Conservation (phyloP, 1,139 yeast species). For the Debaryomycetaceae sp. region DNA sequence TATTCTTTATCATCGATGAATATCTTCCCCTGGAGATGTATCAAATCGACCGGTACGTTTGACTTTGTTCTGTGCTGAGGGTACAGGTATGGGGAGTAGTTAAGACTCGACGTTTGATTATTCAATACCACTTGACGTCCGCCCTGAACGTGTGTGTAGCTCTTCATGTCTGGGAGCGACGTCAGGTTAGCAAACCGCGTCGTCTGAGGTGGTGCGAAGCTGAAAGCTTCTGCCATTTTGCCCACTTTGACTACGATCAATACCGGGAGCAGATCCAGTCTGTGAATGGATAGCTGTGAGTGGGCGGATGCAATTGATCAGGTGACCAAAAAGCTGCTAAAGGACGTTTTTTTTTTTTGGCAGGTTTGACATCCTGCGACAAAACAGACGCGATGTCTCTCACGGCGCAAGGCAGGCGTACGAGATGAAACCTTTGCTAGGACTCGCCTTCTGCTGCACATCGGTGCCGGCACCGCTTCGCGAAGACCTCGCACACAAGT, state of each 20-base stretch:
- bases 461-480: slow-evolving; percentile 28
- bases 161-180: slow-evolving; percentile 26
- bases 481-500: slow-evolving; percentile 32
- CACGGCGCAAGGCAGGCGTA: too few relatives aligned
- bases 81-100: slow-evolving; percentile 38
- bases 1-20: slow-evolving; percentile 12
- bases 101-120: slow-evolving; percentile 29
- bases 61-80: slow-evolving; percentile 42
- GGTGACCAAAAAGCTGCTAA: not conserved
- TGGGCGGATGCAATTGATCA: too few relatives aligned
- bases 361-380: too few relatives aligned
- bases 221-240: slow-evolving; percentile 2
- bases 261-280: too few relatives aligned
- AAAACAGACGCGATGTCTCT: too few relatives aligned
- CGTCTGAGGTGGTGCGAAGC: slow-evolving; percentile 27
- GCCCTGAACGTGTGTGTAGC: slow-evolving; percentile 17
- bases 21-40: slow-evolving; percentile 29
- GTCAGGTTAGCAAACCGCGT: slow-evolving; percentile 31
- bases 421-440: slow-evolving; percentile 33
- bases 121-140: slow-evolving; percentile 21
- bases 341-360: too few relatives aligned
- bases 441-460: slow-evolving; percentile 41
- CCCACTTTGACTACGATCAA: too few relatives aligned
- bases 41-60: slow-evolving; percentile 33
- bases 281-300: not conserved